Evolutionary conservation across 2,329 filamentous ascomycete genomes (phyloP).

Genomic region (Ophiocordyceps sinensis): DNA sequence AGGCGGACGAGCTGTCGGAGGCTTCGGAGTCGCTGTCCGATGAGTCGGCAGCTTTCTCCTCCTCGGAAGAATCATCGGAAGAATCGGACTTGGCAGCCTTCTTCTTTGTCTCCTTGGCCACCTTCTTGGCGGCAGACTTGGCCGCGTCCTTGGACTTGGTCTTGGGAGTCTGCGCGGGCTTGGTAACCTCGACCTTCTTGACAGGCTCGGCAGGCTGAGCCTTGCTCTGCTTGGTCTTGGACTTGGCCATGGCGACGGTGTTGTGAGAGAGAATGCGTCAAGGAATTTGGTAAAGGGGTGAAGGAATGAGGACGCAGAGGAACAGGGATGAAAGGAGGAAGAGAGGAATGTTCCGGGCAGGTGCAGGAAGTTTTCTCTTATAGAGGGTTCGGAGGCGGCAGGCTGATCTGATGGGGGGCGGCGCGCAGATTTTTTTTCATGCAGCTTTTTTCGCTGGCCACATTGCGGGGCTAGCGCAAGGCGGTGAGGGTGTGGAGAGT

Average conservation of each 20-base stretch:
- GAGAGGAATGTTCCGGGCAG: too few relatives aligned
- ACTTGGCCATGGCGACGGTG: constrained; percentile 45
- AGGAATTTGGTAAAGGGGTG: neutral
- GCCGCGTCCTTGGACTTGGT: constrained; percentile 44
- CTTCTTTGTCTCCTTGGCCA: constrained; percentile 27
- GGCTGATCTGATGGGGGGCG: neutral
- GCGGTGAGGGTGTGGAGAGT: constrained; percentile 18
- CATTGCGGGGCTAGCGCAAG: constrained; percentile 17
- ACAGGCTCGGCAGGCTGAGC: constrained; percentile 40
- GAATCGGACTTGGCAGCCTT: constrained; percentile 28
- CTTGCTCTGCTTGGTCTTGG: constrained; percentile 43
- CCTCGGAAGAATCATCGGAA: constrained; percentile 19
- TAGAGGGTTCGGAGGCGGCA: neutral
- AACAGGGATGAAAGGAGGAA: neutral
- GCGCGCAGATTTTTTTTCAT: constrained; percentile 5
- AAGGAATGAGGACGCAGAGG: neutral
- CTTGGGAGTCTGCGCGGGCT: constrained; percentile 53
- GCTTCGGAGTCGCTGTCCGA: constrained; percentile 16
- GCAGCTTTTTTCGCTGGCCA: constrained; percentile 16
- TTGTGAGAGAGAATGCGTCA: neutral
- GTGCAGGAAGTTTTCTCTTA: neutral
- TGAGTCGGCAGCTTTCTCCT: constrained; percentile 14
- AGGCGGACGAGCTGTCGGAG: constrained; percentile 3
- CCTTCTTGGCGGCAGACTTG: constrained; percentile 43
- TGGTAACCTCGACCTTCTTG: constrained; percentile 54